These are phyloP conservation scores for Dunaliella sp. DNA, from an alignment of 139 green algal genomes.

Conservation along the genomic window DNA sequence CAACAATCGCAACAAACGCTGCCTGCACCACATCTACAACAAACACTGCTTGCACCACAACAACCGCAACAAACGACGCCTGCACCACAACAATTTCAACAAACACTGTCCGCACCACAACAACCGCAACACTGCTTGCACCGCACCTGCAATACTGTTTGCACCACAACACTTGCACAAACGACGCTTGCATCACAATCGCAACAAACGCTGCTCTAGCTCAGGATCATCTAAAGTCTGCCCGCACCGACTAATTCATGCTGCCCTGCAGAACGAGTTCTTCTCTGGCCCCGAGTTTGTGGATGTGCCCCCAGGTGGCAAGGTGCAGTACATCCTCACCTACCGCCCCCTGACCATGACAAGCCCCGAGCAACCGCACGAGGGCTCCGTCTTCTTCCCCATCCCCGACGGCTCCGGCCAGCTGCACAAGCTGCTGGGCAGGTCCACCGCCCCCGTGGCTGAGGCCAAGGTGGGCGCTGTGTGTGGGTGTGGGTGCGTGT, in stretches of 20 bases:
- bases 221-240: too few relatives aligned
- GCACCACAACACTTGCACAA: too few relatives aligned
- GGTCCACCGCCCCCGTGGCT: slow-evolving; percentile 43
- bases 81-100: too few relatives aligned
- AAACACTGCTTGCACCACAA: too few relatives aligned
- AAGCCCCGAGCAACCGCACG: slow-evolving; percentile 39
- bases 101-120: background rate
- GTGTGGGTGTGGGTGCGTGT: too few relatives aligned
- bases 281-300: slow-evolving; percentile 70
- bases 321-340: slow-evolving; percentile 61
- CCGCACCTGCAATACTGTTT: background rate
- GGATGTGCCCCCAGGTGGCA: slow-evolving; percentile 40
- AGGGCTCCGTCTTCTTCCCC: slow-evolving; percentile 77
- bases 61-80: too few relatives aligned
- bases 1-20: too few relatives aligned
- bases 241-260: too few relatives aligned
- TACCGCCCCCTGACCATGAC: slow-evolving; percentile 71
- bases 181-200: too few relatives aligned
- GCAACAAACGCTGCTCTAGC: too few relatives aligned
- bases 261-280: slow-evolving; percentile 55
- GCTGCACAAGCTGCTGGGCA: slow-evolving; percentile 55
- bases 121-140: background rate
- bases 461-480: slow-evolving; percentile 38
- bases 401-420: slow-evolving; percentile 74
- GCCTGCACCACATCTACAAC: too few relatives aligned